These are phyloP conservation scores for Aspergillus sp. DNA, from an alignment of 2,329 filamentous ascomycete genomes.

Conservation along the genomic window DNA sequence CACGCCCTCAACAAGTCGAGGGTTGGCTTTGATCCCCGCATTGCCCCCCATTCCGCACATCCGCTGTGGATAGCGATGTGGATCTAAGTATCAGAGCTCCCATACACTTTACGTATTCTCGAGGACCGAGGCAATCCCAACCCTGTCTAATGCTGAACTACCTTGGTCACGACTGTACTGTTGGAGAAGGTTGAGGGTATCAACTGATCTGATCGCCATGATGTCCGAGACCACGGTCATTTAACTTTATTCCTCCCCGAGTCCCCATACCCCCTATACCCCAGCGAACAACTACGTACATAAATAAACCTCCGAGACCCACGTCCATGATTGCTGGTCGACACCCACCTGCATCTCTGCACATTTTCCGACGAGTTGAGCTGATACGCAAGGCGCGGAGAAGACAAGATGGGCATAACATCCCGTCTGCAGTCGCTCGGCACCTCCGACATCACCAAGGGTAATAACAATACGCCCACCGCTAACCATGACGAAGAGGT, in stretches of 20 bases:
- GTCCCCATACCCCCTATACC: background rate
- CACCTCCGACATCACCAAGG: slow-evolving; percentile 19
- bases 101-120: background rate
- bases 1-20: background rate
- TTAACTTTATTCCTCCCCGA: background rate
- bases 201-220: background rate
- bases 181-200: background rate
- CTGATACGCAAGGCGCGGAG: too few species aligned
- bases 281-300: background rate
- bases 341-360: background rate
- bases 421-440: background rate
- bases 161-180: background rate
- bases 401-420: slow-evolving; percentile 3
- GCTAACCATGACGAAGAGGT: slow-evolving; percentile 29
- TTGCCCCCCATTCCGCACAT: background rate
- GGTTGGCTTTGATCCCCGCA: background rate
- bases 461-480: slow-evolving; percentile 24
- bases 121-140: background rate
- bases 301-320: background rate
- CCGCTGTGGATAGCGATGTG: background rate
- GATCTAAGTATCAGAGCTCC: background rate
- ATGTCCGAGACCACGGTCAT: background rate
- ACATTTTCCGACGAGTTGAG: background rate
- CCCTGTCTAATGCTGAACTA: background rate
- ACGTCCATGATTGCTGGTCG: too few species aligned